Percentiles rank a stretch among this genome's conserved stretches.
These are phyloP conservation scores for Linaria vulgaris DNA, from an alignment of 257 asterid species.

Conservation along the genomic window DNA sequence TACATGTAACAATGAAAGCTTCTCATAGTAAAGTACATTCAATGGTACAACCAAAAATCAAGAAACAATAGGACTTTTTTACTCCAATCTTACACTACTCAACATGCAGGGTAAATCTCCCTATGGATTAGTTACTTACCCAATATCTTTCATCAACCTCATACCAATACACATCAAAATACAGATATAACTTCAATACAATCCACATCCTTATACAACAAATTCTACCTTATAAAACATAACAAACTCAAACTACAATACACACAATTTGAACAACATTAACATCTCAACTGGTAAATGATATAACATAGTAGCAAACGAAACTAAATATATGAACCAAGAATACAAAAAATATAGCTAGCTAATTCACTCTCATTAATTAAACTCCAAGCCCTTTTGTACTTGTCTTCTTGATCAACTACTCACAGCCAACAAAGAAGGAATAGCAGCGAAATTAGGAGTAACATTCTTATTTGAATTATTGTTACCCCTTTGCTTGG, in stretches of 20 bases:
- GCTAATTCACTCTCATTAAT: conserved; percentile 31
- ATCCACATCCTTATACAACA: conserved; percentile 4
- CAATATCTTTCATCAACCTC: not conserved
- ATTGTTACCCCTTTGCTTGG: conserved; percentile 51
- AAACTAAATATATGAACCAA: conserved; percentile 38
- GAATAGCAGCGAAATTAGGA: conserved; percentile 83
- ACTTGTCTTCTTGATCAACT: conserved; percentile 37
- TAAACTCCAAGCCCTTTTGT: conserved; percentile 13
- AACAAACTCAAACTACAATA: conserved; percentile 16
- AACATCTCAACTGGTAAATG: conserved; percentile 31
- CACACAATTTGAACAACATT: conserved; percentile 21
- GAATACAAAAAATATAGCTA: conserved; percentile 35
- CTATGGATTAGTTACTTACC: conserved; percentile 20
- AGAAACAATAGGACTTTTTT: no score
- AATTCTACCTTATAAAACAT: conserved; percentile 10
- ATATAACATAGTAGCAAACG: conserved; percentile 40
- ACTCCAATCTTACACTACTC: not conserved
- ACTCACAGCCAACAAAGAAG: conserved; percentile 75
- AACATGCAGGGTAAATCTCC: not conserved
- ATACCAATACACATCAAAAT: conserved; percentile 29
- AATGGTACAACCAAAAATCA: no score
- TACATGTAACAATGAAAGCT: no score
- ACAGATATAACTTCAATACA: conserved; percentile 23
- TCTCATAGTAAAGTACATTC: no score
- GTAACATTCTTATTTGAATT: conserved; percentile 43